Conservation (phyloP, 1,284 basidiomycete genomes). For the Pascua guehoae region DNA sequence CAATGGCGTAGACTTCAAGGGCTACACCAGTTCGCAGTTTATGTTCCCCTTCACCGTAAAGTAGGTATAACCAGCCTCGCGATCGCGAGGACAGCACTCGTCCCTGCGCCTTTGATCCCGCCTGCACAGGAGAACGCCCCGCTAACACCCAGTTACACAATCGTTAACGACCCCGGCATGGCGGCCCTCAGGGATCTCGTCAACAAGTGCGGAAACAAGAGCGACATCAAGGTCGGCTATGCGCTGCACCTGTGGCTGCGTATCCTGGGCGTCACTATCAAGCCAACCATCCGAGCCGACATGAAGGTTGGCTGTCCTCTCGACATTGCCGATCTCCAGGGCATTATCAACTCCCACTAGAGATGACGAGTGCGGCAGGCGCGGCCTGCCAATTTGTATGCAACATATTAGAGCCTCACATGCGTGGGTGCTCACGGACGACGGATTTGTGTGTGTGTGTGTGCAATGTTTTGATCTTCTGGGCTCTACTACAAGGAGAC, state of each 20-base stretch:
- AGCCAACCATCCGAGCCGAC: constrained; percentile 63
- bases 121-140: background rate
- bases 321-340: constrained; percentile 47
- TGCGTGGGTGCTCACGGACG: no score
- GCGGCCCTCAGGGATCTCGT: constrained; percentile 7
- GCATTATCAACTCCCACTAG: background rate
- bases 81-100: background rate
- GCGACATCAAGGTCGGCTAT: constrained; percentile 63
- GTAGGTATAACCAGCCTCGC: constrained; percentile 20
- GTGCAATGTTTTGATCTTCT: no score
- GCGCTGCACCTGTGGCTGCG: constrained; percentile 49
- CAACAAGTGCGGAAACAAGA: constrained; percentile 61
- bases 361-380: no score
- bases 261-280: constrained; percentile 64
- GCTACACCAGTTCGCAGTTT: constrained; percentile 67
- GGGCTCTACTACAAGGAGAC: no score
- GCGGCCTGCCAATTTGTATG: no score
- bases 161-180: background rate
- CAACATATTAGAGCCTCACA: no score
- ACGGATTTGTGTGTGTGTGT: no score
- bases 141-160: constrained; percentile 14
- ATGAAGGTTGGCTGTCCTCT: constrained; percentile 67
- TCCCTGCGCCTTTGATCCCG: no score
- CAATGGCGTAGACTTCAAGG: constrained; percentile 61
- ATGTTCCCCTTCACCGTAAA: constrained; percentile 74